Evolutionary conservation across 768 basidiomycete species (phyloP), one percentile per base, ranked within the genome.

Genomic region (Trametes cubensis): DNA sequence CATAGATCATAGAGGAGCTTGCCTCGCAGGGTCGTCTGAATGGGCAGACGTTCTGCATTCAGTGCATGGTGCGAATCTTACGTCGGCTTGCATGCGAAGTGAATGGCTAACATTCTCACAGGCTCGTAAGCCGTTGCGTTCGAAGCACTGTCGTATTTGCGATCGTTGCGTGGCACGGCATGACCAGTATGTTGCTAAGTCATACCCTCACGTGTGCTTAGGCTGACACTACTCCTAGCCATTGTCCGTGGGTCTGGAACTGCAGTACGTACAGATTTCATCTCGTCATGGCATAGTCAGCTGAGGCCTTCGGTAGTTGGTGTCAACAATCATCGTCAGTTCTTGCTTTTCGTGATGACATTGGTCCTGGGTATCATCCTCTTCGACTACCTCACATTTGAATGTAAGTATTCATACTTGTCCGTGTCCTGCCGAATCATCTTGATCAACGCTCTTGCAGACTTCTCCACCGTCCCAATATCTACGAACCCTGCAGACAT

Each of bases 231-330:
- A 2, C 48, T 45, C 28, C 8, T 49, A 96, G 95, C 69, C 95
- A 99, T 69, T 98, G 97, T 68, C 97, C 96, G 1, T 99, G 97
- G 97, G 88, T 98, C 17, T 99, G 95, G 95, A 98, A 98, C 75
- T 98, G 96, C 73, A 87, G 93, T 94, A 71, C 26, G 89, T 61
- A 13, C 14, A 34, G 25, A 18, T n/a, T 46, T 41, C 20, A 34
- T 38, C 15, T 23, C 6, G 20, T 42, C 23, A 21, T 10, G 18
- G 28, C 40, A 51, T 58, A 3, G 8, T 44, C 44, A 61, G 23
- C 58, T 71, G 30, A 56, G 52, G 10, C 34, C 17, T 60, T 20
- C 40, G 6, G 4, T 53, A 93, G 94, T 98, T 54, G 97, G 97
- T 21, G 81, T 85, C 42, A 89, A 92, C 67, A 99, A 98, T 69